Conservation (phyloP, 2,329 filamentous ascomycete species). For the Pestalotiopsis sp. region DNA sequence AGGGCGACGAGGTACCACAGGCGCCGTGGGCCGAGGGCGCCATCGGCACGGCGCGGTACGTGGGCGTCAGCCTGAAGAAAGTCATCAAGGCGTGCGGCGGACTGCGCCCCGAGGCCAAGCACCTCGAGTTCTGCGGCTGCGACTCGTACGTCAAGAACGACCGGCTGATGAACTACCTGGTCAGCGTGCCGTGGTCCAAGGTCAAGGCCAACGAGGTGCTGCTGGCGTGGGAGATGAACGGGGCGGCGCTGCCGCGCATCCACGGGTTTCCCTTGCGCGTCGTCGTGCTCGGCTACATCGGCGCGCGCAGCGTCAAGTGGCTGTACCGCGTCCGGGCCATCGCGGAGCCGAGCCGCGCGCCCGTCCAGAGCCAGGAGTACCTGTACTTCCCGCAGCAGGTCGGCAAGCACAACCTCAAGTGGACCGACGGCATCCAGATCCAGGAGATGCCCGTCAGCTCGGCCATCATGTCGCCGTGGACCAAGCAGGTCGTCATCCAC, state of each 20-base stretch:
- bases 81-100: conserved; percentile 73
- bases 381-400: conserved; percentile 71
- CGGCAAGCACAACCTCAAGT: conserved; percentile 66
- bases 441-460: conserved; percentile 73
- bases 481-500: conserved; percentile 64
- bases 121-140: conserved; percentile 70
- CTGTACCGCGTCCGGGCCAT: conserved; percentile 66
- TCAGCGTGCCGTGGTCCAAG: conserved; percentile 69
- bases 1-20: conserved; percentile 64
- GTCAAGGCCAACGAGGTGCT: conserved; percentile 69
- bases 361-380: conserved; percentile 68
- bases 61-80: conserved; percentile 68
- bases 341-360: conserved; percentile 54
- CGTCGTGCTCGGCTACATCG: conserved; percentile 69
- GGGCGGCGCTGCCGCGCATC: conserved; percentile 62
- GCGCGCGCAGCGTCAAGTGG: conserved; percentile 67
- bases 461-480: conserved; percentile 67
- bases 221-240: conserved; percentile 75
- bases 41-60: conserved; percentile 65
- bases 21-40: conserved; percentile 67
- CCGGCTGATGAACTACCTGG: conserved; percentile 67
- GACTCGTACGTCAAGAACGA: conserved; percentile 75
- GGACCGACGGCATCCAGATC: conserved; percentile 65
- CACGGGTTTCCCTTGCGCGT: conserved; percentile 67
- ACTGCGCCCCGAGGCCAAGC: conserved; percentile 53